phyloP scores from a whole-genome alignment of 495 filamentous ascomycete genomes.

The Gamarada debralockiae region DNA sequence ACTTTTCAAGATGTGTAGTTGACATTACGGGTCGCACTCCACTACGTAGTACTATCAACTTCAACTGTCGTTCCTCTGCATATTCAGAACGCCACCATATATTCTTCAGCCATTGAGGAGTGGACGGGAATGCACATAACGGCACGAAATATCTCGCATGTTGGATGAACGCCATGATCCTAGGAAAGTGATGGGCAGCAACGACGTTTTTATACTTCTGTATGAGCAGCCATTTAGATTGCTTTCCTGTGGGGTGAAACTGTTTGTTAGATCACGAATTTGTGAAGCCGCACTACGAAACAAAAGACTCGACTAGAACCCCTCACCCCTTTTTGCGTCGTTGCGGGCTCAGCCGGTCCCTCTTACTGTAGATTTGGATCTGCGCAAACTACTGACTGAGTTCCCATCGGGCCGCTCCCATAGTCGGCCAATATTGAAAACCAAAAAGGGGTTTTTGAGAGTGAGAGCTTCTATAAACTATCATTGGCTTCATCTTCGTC shows the following conservation, averaged over 20 bases:
- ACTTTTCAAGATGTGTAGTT: not conserved
- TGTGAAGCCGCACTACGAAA: too few species aligned
- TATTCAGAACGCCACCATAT: conserved; percentile 5
- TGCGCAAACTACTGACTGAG: not conserved
- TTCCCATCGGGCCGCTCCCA: conserved; percentile 19
- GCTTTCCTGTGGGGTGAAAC: too few species aligned
- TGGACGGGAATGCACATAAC: conserved; percentile 19
- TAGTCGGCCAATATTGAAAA: conserved; percentile 5
- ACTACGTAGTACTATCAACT: too few species aligned
- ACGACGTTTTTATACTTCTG: too few species aligned
- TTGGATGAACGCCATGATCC: conserved; percentile 7
- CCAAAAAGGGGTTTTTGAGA: conserved; percentile 1
- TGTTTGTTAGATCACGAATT: too few species aligned
- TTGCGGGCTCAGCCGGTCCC: not conserved
- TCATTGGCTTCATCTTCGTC: conserved; percentile 11
- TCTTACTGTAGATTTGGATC: not conserved
- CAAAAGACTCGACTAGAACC: not conserved
- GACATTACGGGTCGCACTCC: not conserved
- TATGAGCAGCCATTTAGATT: too few species aligned
- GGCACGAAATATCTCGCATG: conserved; percentile 15
- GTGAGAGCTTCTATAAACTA: not conserved
- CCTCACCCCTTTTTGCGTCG: not conserved
- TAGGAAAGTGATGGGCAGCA: too few species aligned
- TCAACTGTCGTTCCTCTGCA: too few species aligned
- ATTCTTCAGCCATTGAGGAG: conserved; percentile 6